phyloP scores from a whole-genome alignment of 2,329 filamentous ascomycete genomes.

The Monosporascus sp. region DNA sequence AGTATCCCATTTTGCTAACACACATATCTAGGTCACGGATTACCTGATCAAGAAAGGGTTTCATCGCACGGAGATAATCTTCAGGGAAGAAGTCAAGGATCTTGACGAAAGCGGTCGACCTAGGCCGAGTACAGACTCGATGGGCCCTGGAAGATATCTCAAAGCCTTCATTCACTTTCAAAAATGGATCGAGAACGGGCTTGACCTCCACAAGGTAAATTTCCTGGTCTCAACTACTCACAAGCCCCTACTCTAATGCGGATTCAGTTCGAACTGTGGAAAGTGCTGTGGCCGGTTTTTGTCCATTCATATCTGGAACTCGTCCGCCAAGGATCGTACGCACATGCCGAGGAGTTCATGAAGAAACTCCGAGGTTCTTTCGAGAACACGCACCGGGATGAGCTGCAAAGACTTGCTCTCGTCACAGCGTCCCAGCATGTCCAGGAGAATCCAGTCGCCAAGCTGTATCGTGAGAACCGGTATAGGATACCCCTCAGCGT shows the following conservation, averaged over 20 bases:
- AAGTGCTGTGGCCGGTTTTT: constrained; percentile 88
- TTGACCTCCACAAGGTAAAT: constrained; percentile 86
- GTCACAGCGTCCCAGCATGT: constrained; percentile 75
- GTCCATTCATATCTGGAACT: constrained; percentile 88
- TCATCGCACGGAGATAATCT: constrained; percentile 83
- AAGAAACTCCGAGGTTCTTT: constrained; percentile 63
- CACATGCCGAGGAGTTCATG: constrained; percentile 71
- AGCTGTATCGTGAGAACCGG: constrained; percentile 78
- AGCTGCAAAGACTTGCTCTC: constrained; percentile 68
- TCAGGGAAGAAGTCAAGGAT: constrained; percentile 83
- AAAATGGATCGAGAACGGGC: constrained; percentile 82
- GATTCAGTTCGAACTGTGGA: constrained; percentile 71
- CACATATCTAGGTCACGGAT: constrained; percentile 63
- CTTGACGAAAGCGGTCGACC: constrained; percentile 77
- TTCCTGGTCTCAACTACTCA: constrained; percentile 9
- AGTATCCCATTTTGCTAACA: constrained; percentile 7
- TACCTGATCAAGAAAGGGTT: constrained; percentile 96
- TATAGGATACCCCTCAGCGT: constrained; percentile 88
- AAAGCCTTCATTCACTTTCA: constrained; percentile 69
- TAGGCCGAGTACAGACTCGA: constrained; percentile 59
- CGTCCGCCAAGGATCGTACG: constrained; percentile 63
- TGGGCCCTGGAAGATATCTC: constrained; percentile 70
- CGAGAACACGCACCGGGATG: constrained; percentile 71
- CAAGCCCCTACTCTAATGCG: constrained; percentile 1
- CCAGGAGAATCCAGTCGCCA: constrained; percentile 68